phyloP scores from a whole-genome alignment of 805 yeast genomes.

The Candida ascalaphidarum region DNA sequence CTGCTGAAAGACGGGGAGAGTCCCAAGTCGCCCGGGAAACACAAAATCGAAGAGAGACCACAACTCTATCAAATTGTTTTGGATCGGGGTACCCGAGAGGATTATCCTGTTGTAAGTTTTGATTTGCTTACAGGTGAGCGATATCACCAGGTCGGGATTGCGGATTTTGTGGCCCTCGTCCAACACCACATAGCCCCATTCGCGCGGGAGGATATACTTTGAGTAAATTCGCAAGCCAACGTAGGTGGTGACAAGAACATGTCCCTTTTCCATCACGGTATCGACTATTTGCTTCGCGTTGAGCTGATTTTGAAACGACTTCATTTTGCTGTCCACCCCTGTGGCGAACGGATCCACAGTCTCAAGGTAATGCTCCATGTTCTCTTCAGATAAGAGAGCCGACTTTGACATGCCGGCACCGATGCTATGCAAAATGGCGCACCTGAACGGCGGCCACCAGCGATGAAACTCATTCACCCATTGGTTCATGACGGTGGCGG shows the following conservation, averaged over 20 bases:
- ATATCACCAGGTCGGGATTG: constrained; percentile 86
- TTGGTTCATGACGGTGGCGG: constrained; percentile 92
- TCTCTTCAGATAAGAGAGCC: constrained; percentile 27
- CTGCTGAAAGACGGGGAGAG: constrained; percentile 87
- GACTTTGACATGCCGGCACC: constrained; percentile 69
- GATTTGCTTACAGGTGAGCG: constrained; percentile 76
- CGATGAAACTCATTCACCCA: constrained; percentile 96
- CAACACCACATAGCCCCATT: constrained; percentile 86
- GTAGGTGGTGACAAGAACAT: constrained; percentile 84
- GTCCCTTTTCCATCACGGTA: constrained; percentile 59
- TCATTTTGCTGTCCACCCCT: constrained; percentile 21
- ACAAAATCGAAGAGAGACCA: constrained; percentile 96
- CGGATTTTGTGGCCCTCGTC: constrained; percentile 98
- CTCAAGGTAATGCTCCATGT: constrained; percentile 43
- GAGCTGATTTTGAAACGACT: too few species aligned
- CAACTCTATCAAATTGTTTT: constrained; percentile 81
- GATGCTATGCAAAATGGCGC: constrained; percentile 81
- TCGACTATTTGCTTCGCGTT: constrained; percentile 44
- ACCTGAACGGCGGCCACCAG: constrained; percentile 97
- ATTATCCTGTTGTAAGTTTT: constrained; percentile 82
- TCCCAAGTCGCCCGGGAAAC: constrained; percentile 90
- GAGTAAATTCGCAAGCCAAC: constrained; percentile 74
- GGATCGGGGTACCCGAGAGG: constrained; percentile 94
- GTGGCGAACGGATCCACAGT: constrained; percentile 27
- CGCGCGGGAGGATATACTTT: constrained; percentile 48